phyloP scores from a whole-genome alignment of 2,329 filamentous ascomycete genomes.

The Ophiostoma sp. region DNA sequence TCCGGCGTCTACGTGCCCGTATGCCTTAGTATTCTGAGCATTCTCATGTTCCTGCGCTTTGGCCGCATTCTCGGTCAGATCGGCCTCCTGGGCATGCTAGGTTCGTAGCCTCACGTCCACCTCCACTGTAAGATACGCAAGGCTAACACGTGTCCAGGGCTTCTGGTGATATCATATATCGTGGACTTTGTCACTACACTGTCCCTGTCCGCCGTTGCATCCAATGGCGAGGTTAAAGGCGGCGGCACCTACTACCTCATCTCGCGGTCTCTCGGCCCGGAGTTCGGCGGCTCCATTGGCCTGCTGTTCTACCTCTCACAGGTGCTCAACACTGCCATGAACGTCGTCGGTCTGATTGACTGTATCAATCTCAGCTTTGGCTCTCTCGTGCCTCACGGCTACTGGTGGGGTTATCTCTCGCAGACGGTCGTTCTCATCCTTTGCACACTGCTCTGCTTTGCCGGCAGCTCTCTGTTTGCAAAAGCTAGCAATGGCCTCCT shows the following conservation, averaged over 20 bases:
- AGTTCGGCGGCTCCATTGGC: constrained; percentile 84
- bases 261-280: constrained; percentile 75
- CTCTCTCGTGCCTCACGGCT: constrained; percentile 58
- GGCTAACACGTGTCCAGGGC: constrained; percentile 41
- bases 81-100: constrained; percentile 72
- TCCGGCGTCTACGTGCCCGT: constrained; percentile 82
- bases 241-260: constrained; percentile 87
- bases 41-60: constrained; percentile 88
- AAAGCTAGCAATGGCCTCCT: constrained; percentile 73
- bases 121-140: not conserved
- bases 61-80: constrained; percentile 77
- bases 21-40: constrained; percentile 82
- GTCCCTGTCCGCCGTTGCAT: constrained; percentile 82
- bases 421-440: constrained; percentile 64
- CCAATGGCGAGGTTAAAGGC: constrained; percentile 81
- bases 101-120: constrained; percentile 40
- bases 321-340: constrained; percentile 79
- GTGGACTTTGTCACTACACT: constrained; percentile 81
- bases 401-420: constrained; percentile 73
- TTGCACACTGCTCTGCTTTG: constrained; percentile 70
- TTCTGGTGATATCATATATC: constrained; percentile 69
- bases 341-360: constrained; percentile 79
- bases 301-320: constrained; percentile 88
- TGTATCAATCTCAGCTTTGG: constrained; percentile 74
- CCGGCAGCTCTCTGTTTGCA: constrained; percentile 74